Percentiles rank a stretch among this genome's conserved stretches.
These are phyloP conservation scores for Phytophthora tentaculata DNA, from an alignment of 352 stramenopile genomes.

Conservation along the genomic window DNA sequence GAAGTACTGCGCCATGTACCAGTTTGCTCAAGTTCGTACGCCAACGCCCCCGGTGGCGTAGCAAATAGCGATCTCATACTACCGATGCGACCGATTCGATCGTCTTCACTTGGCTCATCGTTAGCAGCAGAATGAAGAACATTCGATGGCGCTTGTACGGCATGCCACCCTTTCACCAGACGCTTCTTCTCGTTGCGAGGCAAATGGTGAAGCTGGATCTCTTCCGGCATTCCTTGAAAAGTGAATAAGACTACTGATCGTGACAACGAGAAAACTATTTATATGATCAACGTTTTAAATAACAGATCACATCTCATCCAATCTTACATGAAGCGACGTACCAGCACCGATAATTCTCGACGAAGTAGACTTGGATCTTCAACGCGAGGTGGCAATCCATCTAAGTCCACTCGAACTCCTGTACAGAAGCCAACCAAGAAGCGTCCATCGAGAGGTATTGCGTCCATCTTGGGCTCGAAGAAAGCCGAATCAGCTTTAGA, in stretches of 20 bases:
- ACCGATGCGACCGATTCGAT: neutral
- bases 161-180: conserved; percentile 43
- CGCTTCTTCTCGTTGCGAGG: conserved; percentile 47
- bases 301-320: conserved; percentile 15
- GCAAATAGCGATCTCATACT: conserved; percentile 28
- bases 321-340: conserved; percentile 31
- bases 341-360: neutral
- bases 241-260: neutral
- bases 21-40: conserved; percentile 20
- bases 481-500: neutral
- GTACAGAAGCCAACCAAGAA: conserved; percentile 26
- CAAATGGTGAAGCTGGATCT: conserved; percentile 29
- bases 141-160: neutral
- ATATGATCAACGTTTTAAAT: no score
- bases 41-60: conserved; percentile 22
- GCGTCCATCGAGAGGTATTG: neutral
- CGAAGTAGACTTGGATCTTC: neutral
- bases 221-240: conserved; percentile 23
- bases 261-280: conserved; percentile 17
- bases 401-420: neutral
- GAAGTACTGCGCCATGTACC: conserved; percentile 19
- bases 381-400: neutral
- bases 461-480: conserved; percentile 19
- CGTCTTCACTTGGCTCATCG: neutral
- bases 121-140: neutral